Conservation (phyloP, 108 stramenopile species). For the Nannochloropsis oceanica region DNA sequence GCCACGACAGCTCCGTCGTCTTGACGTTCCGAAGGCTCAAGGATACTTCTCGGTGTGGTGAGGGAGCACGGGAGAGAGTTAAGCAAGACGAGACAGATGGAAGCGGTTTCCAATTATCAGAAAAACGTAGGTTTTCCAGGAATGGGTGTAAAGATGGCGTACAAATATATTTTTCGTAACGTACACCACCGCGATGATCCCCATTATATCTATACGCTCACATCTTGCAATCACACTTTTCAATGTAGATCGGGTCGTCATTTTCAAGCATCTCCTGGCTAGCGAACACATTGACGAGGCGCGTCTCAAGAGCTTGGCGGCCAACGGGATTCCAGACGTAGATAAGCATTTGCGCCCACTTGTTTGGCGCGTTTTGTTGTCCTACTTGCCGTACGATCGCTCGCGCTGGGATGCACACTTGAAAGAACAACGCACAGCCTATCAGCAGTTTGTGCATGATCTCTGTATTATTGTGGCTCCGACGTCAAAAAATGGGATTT, state of each 20-base stretch:
- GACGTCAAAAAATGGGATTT: background rate
- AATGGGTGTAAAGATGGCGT: background rate
- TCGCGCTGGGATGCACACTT: slow-evolving; percentile 2
- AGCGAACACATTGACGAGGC: background rate
- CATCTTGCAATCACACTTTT: background rate
- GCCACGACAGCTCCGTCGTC: background rate
- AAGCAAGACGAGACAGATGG: no score
- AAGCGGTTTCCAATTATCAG: background rate
- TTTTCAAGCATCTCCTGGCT: background rate
- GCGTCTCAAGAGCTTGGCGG: background rate
- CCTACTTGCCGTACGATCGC: slow-evolving; percentile 4
- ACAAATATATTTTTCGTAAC: background rate
- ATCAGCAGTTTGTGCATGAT: slow-evolving; percentile 7
- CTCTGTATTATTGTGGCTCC: background rate
- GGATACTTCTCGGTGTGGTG: background rate
- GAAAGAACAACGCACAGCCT: background rate
- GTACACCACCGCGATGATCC: background rate
- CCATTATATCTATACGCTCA: background rate
- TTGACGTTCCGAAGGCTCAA: background rate
- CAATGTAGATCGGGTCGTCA: background rate
- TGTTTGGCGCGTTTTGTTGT: slow-evolving; percentile 4
- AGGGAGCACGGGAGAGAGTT: no score
- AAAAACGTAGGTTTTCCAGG: background rate
- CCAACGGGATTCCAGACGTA: background rate
- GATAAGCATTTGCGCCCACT: slow-evolving; percentile 4